Base-by-base conservation (phyloP, 176 grass and related monocot species). In the Oryza brachyantha region DNA sequence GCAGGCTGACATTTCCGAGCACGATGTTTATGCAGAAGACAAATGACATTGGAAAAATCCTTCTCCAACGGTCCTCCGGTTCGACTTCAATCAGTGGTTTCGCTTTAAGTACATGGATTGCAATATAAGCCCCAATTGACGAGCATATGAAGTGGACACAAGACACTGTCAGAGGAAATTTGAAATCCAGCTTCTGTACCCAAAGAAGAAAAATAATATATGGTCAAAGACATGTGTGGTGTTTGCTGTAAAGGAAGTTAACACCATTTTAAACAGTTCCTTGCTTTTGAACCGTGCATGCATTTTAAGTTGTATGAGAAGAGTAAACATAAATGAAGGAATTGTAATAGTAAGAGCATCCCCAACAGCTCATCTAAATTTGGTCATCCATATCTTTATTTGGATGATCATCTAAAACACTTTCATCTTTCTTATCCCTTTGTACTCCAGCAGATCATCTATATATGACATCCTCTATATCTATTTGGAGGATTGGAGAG, bases 11-110 rank as follows among this genome's bases (percentile, higher is more conserved):
- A 78, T 98, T 98, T 37, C 96, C 96, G 46, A 98, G 66, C 57
- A 98, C 96, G 17, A 98, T 98, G 72, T 98, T 98, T 59, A 98
- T 94, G 84, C 96, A 98, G 73, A 98, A 98, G 14, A 98, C 96
- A 17, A 94, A 93, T 13, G 96, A 98, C 92, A 98, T 98, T 40
- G 96, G 96, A 66, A 98, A 98, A 83, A 98, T 98, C 86, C 92
- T 90, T 76, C 82, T 98, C 96, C 96, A 98, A 16, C 85, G 90
- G 77, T 98, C 96, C 64, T 94, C 83, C 0, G 80, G 52, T 16
- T 94, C 84, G 5, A 98, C 96, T 66, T 94, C 66, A 64, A 98
- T 98, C 21, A 98, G 42, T 22, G 96, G 96, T 45, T 98, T 98
- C 1, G 76, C 73, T 57, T 98, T 94, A 59, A 98, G 75, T 32